A percentile compares a stretch with the other conserved stretches of the same genome.
Conservation (phyloP, 2,329 filamentous ascomycete species). For the Neonectria punicea region DNA sequence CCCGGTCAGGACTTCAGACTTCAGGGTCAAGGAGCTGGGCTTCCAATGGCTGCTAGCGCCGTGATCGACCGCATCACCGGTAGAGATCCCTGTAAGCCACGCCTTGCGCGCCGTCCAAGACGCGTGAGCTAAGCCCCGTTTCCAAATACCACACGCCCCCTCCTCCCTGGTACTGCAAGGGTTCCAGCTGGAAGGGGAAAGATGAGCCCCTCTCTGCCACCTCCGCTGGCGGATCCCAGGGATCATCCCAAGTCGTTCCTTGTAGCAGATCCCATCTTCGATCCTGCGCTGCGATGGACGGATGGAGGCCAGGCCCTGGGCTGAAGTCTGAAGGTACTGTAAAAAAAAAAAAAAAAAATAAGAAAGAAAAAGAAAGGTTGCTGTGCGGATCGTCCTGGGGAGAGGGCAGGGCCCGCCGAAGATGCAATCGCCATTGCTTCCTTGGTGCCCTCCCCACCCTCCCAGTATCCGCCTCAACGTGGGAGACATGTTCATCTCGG, state of each 20-base stretch:
- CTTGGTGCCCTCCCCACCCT: neutral
- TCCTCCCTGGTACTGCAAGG: too few relatives aligned
- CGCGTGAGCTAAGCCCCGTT: neutral
- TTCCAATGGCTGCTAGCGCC: slow-evolving; percentile 27
- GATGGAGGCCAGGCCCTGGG: neutral
- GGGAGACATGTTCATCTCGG: slow-evolving; percentile 5
- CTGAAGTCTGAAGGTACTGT: neutral
- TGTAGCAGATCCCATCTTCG: slow-evolving; percentile 30
- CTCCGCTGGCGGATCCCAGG: slow-evolving; percentile 4
- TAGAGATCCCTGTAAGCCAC: slow-evolving; percentile 32
- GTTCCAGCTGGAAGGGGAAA: neutral
- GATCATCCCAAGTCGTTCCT: slow-evolving; percentile 16
- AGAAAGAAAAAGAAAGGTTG: too few relatives aligned
- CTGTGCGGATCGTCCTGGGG: too few relatives aligned
- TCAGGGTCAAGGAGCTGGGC: slow-evolving; percentile 4
- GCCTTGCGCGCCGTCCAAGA: slow-evolving; percentile 10
- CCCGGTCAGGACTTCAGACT: neutral
- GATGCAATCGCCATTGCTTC: neutral
- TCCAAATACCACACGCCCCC: neutral
- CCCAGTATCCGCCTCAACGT: neutral
- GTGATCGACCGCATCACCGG: slow-evolving; percentile 40
- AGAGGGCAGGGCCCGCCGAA: neutral
- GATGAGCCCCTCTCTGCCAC: neutral
- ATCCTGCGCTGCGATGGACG: slow-evolving; percentile 22
- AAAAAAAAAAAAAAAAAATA: too few relatives aligned